Conservation (phyloP, 192 early-diverging fungal species). For the Chytriomyces sp. region DNA sequence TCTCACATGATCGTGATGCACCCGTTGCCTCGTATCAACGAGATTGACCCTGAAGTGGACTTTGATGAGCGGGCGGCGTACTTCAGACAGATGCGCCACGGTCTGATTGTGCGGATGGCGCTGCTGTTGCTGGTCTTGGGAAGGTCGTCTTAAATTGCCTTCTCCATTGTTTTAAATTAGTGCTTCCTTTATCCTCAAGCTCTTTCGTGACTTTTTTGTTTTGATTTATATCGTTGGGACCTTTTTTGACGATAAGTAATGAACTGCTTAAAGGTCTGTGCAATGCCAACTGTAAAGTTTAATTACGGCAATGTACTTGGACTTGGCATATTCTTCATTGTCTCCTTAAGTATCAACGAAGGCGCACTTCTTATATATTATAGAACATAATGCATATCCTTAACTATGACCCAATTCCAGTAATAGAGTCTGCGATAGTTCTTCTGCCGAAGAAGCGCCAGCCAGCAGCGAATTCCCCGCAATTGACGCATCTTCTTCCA, state of each 20-base stretch:
- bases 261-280: no score
- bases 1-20: conserved; percentile 99
- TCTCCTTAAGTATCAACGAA: no score
- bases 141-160: conserved; percentile 25
- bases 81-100: conserved; percentile 98
- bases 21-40: conserved; percentile 90
- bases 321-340: no score
- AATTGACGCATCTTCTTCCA: not conserved
- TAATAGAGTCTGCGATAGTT: conserved; percentile 5
- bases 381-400: no score
- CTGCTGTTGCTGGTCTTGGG: conserved; percentile 79
- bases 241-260: no score
- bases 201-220: no score
- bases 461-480: not conserved
- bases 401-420: not conserved
- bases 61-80: conserved; percentile 97
- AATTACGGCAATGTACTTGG: no score
- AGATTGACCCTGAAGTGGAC: conserved; percentile 97
- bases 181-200: no score
- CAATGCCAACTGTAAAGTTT: no score
- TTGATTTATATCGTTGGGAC: no score
- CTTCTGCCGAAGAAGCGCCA: not conserved
- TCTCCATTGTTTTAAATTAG: no score
- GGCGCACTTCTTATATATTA: no score
- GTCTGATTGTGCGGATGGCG: conserved; percentile 98